Evolutionary conservation across 192 early-diverging fungal genomes (phyloP), one percentile per base, ranked within the genome.

Genomic region (Paraglomus brasilianum): DNA sequence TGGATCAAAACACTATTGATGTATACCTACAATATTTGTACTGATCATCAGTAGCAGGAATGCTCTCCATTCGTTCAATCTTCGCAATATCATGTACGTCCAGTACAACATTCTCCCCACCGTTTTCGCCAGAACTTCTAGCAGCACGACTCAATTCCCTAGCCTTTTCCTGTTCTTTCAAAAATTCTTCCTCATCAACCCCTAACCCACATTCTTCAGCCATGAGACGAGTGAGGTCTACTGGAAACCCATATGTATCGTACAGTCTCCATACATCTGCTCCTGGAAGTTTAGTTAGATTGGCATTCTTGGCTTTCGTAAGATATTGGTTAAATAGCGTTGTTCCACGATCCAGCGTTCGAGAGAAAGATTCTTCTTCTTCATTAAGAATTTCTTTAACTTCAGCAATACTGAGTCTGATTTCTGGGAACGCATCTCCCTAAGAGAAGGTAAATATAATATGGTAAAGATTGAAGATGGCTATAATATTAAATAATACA

Each of bases 171-270:
- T 92, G 91, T 69, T 89, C 92, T 11, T 70, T 75, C 72, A 88
- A 78, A 66, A 97, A 97, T 74, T 86, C 91, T 42, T 77, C 79
- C 76, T 96, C 94, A 73, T 98, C 88, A 7, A 98, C 88, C 14
- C 65, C 64, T 53, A 97, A 78, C 9, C 90, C 92, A 74, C 87
- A 89, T 76, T 98, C 97, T 80, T 98, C 94, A n/a, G 97, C 95
- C 95, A 98, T 97, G 56, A 98, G 76, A 51, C 92, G 90, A 10
- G 97, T 98, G 53, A 98, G 83, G 76, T 98, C 97, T 1, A 96
- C 92, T 5, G 97, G 97, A 88, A 98, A 98, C 39, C 97, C 97
- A 75, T 94, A 98, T 13, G 97, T 98, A 73, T 97, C 97, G 70
- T 98, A 98, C 75, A 98, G 78, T n/a, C 93, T 86, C 95, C 95